phyloP scores from a whole-genome alignment of 73 alveolate genomes.

The Tetrahymena borealis region DNA sequence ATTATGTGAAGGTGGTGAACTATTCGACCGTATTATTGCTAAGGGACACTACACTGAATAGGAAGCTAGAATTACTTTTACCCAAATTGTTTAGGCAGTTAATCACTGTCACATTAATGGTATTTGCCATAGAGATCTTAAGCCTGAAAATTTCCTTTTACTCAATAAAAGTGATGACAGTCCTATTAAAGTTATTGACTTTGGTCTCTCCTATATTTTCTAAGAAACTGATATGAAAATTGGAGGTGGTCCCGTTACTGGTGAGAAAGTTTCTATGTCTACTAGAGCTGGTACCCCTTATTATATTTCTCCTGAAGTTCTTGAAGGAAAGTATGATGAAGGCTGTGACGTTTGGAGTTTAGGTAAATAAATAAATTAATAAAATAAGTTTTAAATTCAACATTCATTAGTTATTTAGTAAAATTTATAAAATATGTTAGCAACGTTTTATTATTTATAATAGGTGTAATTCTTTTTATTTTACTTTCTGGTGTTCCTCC shows the following conservation, averaged over 20 bases:
- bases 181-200: conserved; percentile 72
- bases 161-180: conserved; percentile 55
- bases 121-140: conserved; percentile 82
- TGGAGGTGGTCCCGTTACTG: conserved; percentile 14
- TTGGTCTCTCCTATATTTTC: conserved; percentile 76
- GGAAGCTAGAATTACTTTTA: conserved; percentile 65
- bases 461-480: conserved; percentile 64
- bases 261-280: conserved; percentile 48
- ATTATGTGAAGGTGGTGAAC: conserved; percentile 89
- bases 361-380: not conserved
- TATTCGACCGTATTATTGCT: conserved; percentile 68
- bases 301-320: conserved; percentile 70
- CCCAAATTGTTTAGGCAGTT: conserved; percentile 66
- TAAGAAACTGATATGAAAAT: conserved; percentile 27
- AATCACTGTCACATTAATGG: conserved; percentile 68
- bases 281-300: conserved; percentile 68
- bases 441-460: conserved; percentile 12
- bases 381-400: no score
- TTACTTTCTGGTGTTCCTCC: conserved; percentile 87
- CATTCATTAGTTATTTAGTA: no score
- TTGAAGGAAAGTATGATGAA: conserved; percentile 48
- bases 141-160: conserved; percentile 84
- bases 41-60: conserved; percentile 74
- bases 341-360: conserved; percentile 62
- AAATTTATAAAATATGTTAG: no score